Evolutionary conservation across 192 early-diverging fungal species (phyloP), one percentile per base, ranked within the genome.

Genomic region (Hyaloraphidium curvatum): DNA sequence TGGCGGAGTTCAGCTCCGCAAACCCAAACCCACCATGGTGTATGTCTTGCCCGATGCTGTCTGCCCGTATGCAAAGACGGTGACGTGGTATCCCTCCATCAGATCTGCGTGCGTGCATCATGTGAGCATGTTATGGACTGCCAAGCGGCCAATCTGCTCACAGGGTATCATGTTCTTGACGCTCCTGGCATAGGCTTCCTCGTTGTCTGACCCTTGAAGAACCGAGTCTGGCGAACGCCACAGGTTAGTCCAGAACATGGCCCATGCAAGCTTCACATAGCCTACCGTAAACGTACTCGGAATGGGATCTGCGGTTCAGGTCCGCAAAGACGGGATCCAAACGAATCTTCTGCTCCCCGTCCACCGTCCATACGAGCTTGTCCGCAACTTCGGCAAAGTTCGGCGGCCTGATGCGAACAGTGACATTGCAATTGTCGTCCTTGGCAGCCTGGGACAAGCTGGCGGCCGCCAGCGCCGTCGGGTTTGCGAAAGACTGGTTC

Each of bases 1-100:
- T 26, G 30, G 29, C 30, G n/a, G 21, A 16, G 25, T 43, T 27
- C 2, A 58, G 19, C 7, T 33, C 13, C n/a, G n/a, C 3, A 0
- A 27, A 40, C 26, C 11, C 11, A 29, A 35, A 31, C 16, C 51
- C 30, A 37, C 7, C 3, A 64, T 71, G n/a, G 67, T 37, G 55
- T 65, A 70, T 30, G 68, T 70, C 50, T 70, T 70, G n/a, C 68
- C 68, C 13, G 63, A 63, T 1, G 62, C 67, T 1, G 68, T 70
- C 59, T 54, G 39, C 51, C 73, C 74, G 59, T 76, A 76, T 16
- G 74, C 74, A 56, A 69, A 72, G n/a, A 76, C 71, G 22, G 71
- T 75, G 4, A 48, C 43, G 19, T 48, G 43, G 23, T 48, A 48
- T 25, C 43, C 43, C 43, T 48, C 43, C 43, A 48, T 48, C 7